phyloP scores from a whole-genome alignment of 1,139 yeast species.

The Hyphopichia burtonii region DNA sequence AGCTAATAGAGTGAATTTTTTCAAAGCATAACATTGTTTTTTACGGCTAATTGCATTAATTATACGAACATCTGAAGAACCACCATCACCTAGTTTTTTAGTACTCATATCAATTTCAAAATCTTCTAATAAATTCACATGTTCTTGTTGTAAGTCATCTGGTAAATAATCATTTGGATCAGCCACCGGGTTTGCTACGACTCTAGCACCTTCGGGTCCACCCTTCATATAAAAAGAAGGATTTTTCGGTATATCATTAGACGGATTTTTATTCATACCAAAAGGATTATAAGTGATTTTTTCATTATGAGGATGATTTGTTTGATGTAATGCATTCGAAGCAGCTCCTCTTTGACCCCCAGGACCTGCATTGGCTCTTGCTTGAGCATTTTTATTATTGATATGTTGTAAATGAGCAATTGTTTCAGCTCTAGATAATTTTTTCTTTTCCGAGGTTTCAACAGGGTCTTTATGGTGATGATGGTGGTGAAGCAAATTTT shows the following conservation, averaged over 20 bases:
- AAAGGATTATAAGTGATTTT: constrained; percentile 48
- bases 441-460: constrained; percentile 18
- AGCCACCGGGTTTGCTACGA: constrained; percentile 62
- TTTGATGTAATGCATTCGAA: constrained; percentile 7
- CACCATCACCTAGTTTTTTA: constrained; percentile 66
- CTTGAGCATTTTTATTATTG: constrained; percentile 30
- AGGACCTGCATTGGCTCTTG: constrained; percentile 6
- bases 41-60: constrained; percentile 43
- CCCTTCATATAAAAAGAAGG: constrained; percentile 44
- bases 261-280: constrained; percentile 40
- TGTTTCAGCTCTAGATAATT: constrained; percentile 38
- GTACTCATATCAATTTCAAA: constrained; percentile 53
- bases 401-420: constrained; percentile 36
- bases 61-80: constrained; percentile 64
- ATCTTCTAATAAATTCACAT: constrained; percentile 54
- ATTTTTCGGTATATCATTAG: constrained; percentile 35
- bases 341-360: constrained; percentile 7
- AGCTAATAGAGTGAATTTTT: constrained; percentile 59
- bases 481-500: constrained; percentile 2
- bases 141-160: constrained; percentile 48
- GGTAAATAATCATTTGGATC: constrained; percentile 71
- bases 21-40: constrained; percentile 53
- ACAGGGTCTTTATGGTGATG: constrained; percentile 3
- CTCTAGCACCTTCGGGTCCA: constrained; percentile 35
- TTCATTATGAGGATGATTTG: constrained; percentile 19